Base-by-base conservation (phyloP, 169 alveolate species). In the Hepatocystis sp. region DNA sequence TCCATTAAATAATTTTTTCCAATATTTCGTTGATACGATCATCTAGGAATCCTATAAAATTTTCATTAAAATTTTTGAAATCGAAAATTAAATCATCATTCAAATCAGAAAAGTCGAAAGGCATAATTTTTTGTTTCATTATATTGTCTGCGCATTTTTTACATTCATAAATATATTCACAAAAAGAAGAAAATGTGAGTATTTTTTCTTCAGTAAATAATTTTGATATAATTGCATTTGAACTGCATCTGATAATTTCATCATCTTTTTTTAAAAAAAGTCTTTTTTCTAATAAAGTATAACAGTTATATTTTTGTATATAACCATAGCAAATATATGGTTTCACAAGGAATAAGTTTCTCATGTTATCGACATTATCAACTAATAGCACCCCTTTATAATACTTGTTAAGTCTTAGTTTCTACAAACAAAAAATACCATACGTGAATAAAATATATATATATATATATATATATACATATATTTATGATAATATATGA, bases 151-250 rank as follows among this genome's bases (percentile, higher is more conserved):
- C 86, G 34, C 58, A 56, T 11, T 44, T 36, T 71, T 71, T 55
- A 46, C 86, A 71, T 56, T 71, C 76, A 58, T 56, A 71, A 25
- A 71, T 71, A 27, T 71, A 56, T 15, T 71, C 86, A 56, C 86
- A 71, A 34, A 71, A 40, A 2, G 71, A 13, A 2, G 76, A 32
- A 13, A 71, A 71, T 5, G 86, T 56, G 42, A 39, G 17, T 25
- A 71, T 44, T 11, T 71, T 71, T 23, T 55, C 53, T 25, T 56
- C 58, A 5, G 76, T 21, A 56, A 71, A 71, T 11, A 71, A 10
- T 25, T 71, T 25, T 19, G 55, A 68, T 42, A 71, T 44, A 10
- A 56, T 56, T 44, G 55, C 58, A 56, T 71, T 71, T 2, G 76
- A 40, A 19, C 58, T 30, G 25, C 68, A 40, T 71, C 86, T 42